Base-by-base conservation (phyloP, 164 flowering plant genomes). In the Vitis cinerea region DNA sequence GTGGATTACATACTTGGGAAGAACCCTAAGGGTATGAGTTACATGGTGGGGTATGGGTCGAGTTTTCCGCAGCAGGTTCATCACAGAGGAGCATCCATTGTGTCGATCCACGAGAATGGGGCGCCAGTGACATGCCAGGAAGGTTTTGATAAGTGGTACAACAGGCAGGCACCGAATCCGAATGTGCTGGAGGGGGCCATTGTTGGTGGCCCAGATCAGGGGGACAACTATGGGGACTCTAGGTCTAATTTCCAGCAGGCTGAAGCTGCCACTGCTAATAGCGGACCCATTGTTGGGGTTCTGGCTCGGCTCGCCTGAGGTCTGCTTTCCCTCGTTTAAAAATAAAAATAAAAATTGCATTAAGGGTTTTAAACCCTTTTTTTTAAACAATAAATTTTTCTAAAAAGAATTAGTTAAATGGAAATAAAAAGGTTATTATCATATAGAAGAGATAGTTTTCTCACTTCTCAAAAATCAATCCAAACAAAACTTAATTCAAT, bases 71-170 rank as follows among this genome's bases (percentile, higher is more conserved):
- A 2, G 2, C 68, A 79, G 16, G 69, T 81, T 14, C 94, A 91
- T 72, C 94, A 89, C 71, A 78, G 92, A 68, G 97, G 80, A 1
- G 84, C 97, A 6, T 91, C 94, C 0, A 88, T 91, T 27, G 82
- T 76, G 7, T 86, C 93, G 0, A 82, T 87, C 17, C 80, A 80
- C 61, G 73, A 16, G 6, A 70, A 79, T 7, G 58, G 68, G 0
- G 15, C 73, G 0, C 79, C 77, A 0, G 90, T 91, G 11, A 50
- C 74, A 4, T 89, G 97, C 72, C 27, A 77, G 50, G 83, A 65
- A 4, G 97, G 97, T 0, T 85, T 69, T 50, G 70, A 70, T 2
- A 2, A 3, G 8, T 89, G 90, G 89, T 87, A 77, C 72, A 71
- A 84, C 51, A 79, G 17, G 23, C 23, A 77, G 9, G 69, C 49